Evolutionary conservation across 257 asterid genomes (phyloP).

Genomic region (Gentiana dahurica): DNA sequence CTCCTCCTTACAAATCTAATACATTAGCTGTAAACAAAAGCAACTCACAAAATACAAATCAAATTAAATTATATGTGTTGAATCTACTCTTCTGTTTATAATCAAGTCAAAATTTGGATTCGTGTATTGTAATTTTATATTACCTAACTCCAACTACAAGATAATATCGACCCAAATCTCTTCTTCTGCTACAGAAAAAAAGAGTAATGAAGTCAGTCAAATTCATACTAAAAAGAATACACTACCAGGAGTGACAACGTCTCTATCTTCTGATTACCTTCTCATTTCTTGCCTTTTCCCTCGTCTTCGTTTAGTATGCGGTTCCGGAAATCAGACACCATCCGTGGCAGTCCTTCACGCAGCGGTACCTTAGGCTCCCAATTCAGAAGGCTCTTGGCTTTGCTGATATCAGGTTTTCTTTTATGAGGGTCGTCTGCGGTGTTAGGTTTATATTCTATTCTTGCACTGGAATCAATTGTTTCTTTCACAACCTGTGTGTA

Average conservation of each 20-base stretch:
- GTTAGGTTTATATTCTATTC: slow-evolving; percentile 69
- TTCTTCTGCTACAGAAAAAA: neutral
- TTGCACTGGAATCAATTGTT: slow-evolving; percentile 82
- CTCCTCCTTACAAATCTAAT: too few relatives aligned
- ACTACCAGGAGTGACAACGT: slow-evolving; percentile 2
- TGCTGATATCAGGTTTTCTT: slow-evolving; percentile 89
- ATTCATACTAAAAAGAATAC: slow-evolving; percentile 1
- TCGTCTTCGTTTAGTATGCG: slow-evolving; percentile 98
- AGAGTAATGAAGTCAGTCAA: neutral
- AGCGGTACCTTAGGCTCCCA: slow-evolving; percentile 94
- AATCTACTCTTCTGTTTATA: neutral
- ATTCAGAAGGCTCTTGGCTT: slow-evolving; percentile 84
- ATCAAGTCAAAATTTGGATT: neutral
- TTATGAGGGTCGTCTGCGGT: slow-evolving; percentile 98
- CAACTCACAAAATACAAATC: too few relatives aligned
- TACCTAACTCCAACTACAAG: too few relatives aligned
- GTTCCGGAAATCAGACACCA: slow-evolving; percentile 80
- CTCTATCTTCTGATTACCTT: slow-evolving; percentile 1
- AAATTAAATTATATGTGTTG: too few relatives aligned
- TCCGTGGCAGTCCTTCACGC: slow-evolving; percentile 76
- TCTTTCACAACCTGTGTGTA: slow-evolving; percentile 78
- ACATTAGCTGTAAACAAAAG: too few relatives aligned
- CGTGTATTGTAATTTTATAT: too few relatives aligned
- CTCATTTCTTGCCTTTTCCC: slow-evolving; percentile 58
- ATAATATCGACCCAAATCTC: neutral